Base-by-base conservation (phyloP, 2,329 filamentous ascomycete genomes). In the Calonectria naviculata region DNA sequence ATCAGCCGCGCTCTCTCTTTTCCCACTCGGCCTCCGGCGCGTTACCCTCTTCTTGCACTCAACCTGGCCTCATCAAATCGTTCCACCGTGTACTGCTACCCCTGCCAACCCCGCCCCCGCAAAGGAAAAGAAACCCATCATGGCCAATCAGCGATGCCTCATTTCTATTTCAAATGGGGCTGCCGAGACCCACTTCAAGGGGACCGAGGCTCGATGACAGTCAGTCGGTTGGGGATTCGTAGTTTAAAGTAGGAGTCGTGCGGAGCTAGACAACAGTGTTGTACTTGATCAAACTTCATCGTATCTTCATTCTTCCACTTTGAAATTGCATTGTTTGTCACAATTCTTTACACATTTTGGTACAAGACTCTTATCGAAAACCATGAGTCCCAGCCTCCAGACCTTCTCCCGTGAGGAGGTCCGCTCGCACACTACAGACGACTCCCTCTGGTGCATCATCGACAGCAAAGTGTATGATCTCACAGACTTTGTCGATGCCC, bases 401-500 rank as follows among this genome's bases (percentile, higher is more conserved):
- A 38, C 21, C 31, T 38, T 56, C 31, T 36, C 52, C 13, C 52
- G 52, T 15, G 52, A 56, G 28, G 52, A 56, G 31, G 31, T 56
- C 15, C 52, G 52, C 12, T 36, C 31, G 31, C 52, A 96, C 86
- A 94, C 92, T 82, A 90, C 89, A 66, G 91, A 93, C 61, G 93
- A 95, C 73, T 93, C 92, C 73, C 85, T 94, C 68, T 95, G 94
- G 93, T 93, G 94, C 84, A 92, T 97, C 79, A 91, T 97, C 82
- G 94, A 97, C 86, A 91, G 93, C 84, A 93, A 92, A 78, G 94
- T 97, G 79, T 97, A 97, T 86, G 94, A 97, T 84, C 89, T 95
- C 13, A 92, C 92, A 70, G 94, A 97, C 75, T 97, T 97, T 82
- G 83, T 95, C 75, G 93, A 96, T 80, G 94, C 93, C 24, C 95